Percentiles rank a stretch among this genome's conserved stretches.
These are phyloP conservation scores for Saccharomyces uvarum DNA, from an alignment of 1,139 yeast genomes.

Conservation along the genomic window DNA sequence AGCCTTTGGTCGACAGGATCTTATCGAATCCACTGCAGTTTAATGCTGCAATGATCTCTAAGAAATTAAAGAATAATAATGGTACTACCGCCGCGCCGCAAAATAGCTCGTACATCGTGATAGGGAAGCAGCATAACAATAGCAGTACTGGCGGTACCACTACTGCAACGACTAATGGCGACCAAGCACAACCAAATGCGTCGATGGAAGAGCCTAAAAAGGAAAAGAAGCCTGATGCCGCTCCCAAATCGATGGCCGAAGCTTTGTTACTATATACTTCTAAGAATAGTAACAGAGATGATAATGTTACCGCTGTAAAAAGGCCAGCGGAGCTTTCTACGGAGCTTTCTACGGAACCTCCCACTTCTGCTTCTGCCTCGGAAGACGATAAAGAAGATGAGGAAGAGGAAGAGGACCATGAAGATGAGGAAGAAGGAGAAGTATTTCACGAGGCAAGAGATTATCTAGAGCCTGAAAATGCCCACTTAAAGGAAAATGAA, in stretches of 20 bases:
- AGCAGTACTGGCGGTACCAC: constrained; percentile 5
- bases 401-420: constrained; percentile 15
- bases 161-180: neutral
- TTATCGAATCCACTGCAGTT: constrained; percentile 54
- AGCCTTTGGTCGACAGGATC: constrained; percentile 48
- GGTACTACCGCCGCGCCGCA: constrained; percentile 20
- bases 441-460: constrained; percentile 31
- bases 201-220: constrained; percentile 8
- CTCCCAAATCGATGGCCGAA: constrained; percentile 25
- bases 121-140: constrained; percentile 15
- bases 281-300: neutral
- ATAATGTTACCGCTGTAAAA: constrained; percentile 1
- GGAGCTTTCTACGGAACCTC: constrained; percentile 9
- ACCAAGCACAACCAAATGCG: neutral
- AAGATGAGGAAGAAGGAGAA: constrained; percentile 14
- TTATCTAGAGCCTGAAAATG: constrained; percentile 12
- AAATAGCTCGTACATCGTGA: constrained; percentile 26
- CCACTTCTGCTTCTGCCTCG: constrained; percentile 4
- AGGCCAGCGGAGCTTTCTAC: constrained; percentile 10
- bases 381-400: constrained; percentile 7
- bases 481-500: constrained; percentile 8
- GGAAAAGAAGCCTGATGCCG: constrained; percentile 5
- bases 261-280: constrained; percentile 22
- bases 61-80: neutral
- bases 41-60: constrained; percentile 37